phyloP scores from a whole-genome alignment of 2,329 filamentous ascomycete species.

The Hypoxylon sp. region DNA sequence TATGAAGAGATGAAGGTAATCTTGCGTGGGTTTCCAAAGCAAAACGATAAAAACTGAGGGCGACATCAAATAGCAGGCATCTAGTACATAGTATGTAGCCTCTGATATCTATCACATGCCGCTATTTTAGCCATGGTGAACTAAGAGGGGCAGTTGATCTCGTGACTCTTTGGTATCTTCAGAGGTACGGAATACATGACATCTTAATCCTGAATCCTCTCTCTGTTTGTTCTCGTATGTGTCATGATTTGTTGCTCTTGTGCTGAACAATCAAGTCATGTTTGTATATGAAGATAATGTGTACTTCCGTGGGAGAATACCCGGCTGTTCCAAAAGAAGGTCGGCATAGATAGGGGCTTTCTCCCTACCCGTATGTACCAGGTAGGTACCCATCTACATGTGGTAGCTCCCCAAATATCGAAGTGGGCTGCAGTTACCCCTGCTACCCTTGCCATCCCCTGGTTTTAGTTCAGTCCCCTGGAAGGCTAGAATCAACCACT shows the following conservation, averaged over 20 bases:
- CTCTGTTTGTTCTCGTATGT: not conserved
- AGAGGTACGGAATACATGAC: not conserved
- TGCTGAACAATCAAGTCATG: not conserved
- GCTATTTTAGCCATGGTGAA: constrained; percentile 3
- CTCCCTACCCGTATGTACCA: not conserved
- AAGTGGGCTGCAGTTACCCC: constrained; percentile 40
- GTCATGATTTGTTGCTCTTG: not conserved
- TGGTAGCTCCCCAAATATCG: constrained; percentile 32
- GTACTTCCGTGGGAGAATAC: not conserved
- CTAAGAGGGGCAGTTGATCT: constrained; percentile 39
- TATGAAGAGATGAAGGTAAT: not conserved
- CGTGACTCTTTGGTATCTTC: constrained; percentile 31
- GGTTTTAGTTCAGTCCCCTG: constrained; percentile 34
- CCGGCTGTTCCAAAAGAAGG: not conserved
- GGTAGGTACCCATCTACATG: not conserved
- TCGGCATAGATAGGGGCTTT: no score
- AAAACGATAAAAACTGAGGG: not conserved
- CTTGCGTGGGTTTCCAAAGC: not conserved
- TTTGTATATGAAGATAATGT: not conserved
- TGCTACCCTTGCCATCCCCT: constrained; percentile 20
- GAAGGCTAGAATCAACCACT: not conserved
- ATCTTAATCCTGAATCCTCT: not conserved
- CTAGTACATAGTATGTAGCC: not conserved
- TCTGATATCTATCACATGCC: constrained; percentile 18
- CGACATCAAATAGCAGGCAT: not conserved